These are phyloP conservation scores for Microbotryum lychnidis-dioicae DNA, from an alignment of 1,284 basidiomycete genomes.

Conservation along the genomic window DNA sequence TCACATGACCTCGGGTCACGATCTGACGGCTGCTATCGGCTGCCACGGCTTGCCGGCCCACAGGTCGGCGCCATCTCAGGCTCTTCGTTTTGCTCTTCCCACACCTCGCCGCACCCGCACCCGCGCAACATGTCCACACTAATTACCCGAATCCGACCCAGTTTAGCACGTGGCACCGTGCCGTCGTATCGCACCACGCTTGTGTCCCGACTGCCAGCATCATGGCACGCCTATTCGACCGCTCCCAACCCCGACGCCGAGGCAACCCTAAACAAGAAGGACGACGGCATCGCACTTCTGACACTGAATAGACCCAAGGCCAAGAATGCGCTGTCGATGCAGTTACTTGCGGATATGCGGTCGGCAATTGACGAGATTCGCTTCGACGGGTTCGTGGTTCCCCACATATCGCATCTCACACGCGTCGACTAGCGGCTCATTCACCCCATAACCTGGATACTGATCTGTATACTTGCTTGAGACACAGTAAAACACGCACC, in stretches of 20 bases:
- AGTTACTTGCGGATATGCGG: constrained; percentile 52
- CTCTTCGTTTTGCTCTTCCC: too few relatives aligned
- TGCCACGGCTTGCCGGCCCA: too few relatives aligned
- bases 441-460: too few relatives aligned
- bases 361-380: constrained; percentile 51
- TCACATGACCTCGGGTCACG: background rate
- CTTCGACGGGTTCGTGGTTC: constrained; percentile 42
- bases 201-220: background rate
- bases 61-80: too few relatives aligned
- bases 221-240: constrained; percentile 1
- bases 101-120: too few relatives aligned
- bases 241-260: constrained; percentile 6
- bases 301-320: constrained; percentile 68
- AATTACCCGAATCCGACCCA: too few relatives aligned
- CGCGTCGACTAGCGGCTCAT: background rate
- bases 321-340: constrained; percentile 79
- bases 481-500: constrained; percentile 54
- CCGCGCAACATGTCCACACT: too few relatives aligned
- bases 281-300: constrained; percentile 41
- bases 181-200: background rate
- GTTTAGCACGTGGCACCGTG: too few relatives aligned
- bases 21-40: background rate
- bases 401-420: background rate
- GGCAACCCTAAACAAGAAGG: constrained; percentile 2
- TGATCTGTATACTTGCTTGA: background rate